These are phyloP conservation scores for Candida insectalens DNA, from an alignment of 805 yeast genomes.

Conservation along the genomic window DNA sequence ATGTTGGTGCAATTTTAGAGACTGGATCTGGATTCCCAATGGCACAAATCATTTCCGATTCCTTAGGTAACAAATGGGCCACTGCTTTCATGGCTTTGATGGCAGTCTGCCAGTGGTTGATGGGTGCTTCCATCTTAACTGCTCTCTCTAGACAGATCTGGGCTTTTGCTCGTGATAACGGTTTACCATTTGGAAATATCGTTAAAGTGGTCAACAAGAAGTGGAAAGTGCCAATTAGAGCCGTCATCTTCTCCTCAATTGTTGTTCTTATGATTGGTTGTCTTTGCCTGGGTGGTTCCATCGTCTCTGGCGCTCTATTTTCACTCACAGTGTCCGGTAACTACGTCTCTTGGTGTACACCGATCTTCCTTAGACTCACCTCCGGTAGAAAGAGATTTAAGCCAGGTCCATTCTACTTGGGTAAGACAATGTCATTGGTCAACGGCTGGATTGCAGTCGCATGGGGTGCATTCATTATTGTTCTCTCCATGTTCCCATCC, in stretches of 20 bases:
- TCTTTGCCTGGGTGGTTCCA: slow-evolving; percentile 41
- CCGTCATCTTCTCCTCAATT: slow-evolving; percentile 41
- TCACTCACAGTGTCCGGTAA: slow-evolving; percentile 51
- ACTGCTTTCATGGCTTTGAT: slow-evolving; percentile 49
- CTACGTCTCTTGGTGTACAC: slow-evolving; percentile 50
- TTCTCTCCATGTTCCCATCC: slow-evolving; percentile 52
- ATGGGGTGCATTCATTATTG: slow-evolving; percentile 41
- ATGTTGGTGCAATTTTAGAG: slow-evolving; percentile 29
- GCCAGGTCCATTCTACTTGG: slow-evolving; percentile 59
- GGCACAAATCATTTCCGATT: slow-evolving; percentile 52
- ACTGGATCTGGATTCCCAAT: slow-evolving; percentile 47
- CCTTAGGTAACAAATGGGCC: slow-evolving; percentile 56
- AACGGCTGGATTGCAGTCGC: slow-evolving; percentile 35
- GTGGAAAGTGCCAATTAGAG: slow-evolving; percentile 50
- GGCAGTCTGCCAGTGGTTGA: slow-evolving; percentile 50
- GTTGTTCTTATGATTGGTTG: slow-evolving; percentile 42
- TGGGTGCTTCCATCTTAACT: slow-evolving; percentile 52
- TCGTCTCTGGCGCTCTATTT: slow-evolving; percentile 59
- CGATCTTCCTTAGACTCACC: slow-evolving; percentile 41
- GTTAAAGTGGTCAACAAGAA: slow-evolving; percentile 45
- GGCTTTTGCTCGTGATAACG: slow-evolving; percentile 71
- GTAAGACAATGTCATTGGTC: slow-evolving; percentile 33
- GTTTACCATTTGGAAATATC: slow-evolving; percentile 50
- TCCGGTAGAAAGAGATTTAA: slow-evolving; percentile 37
- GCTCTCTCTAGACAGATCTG: slow-evolving; percentile 64